Percentiles rank a stretch among this genome's conserved stretches.
Conservation (phyloP, 108 stramenopile genomes). For the Skeletonema tropicum region DNA sequence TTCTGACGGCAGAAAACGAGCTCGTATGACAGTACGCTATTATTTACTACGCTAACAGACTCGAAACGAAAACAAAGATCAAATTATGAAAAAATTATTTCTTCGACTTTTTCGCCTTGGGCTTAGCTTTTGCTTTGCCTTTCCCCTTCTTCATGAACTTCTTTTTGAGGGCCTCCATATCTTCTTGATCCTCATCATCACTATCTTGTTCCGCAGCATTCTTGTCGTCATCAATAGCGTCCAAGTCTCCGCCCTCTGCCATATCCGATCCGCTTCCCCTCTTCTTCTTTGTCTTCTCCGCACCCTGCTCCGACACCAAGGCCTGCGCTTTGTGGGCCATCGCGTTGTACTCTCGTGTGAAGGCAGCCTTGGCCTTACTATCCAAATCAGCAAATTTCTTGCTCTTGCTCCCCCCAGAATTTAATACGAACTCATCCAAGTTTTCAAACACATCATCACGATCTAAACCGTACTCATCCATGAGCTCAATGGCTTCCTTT, state of each 20-base stretch:
- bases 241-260: constrained; percentile 38
- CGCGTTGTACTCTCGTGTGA: constrained; percentile 88
- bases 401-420: constrained; percentile 38
- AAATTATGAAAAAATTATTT: neutral
- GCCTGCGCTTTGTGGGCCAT: constrained; percentile 80
- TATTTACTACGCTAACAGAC: neutral
- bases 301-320: constrained; percentile 80
- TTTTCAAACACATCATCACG: constrained; percentile 95
- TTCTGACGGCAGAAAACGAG: no score
- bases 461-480: constrained; percentile 95
- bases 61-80: neutral
- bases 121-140: constrained; percentile 31
- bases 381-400: constrained; percentile 72
- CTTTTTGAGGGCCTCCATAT: constrained; percentile 30
- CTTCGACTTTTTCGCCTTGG: neutral
- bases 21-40: no score
- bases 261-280: constrained; percentile 33
- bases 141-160: constrained; percentile 34
- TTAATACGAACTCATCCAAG: constrained; percentile 77
- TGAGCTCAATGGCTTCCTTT: constrained; percentile 72
- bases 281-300: constrained; percentile 34
- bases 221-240: constrained; percentile 58
- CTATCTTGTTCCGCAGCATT: constrained; percentile 40
- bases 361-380: constrained; percentile 83
- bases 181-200: constrained; percentile 52